phyloP scores from a whole-genome alignment of 805 yeast species.

The Wickerhamiella alocasiicola region DNA sequence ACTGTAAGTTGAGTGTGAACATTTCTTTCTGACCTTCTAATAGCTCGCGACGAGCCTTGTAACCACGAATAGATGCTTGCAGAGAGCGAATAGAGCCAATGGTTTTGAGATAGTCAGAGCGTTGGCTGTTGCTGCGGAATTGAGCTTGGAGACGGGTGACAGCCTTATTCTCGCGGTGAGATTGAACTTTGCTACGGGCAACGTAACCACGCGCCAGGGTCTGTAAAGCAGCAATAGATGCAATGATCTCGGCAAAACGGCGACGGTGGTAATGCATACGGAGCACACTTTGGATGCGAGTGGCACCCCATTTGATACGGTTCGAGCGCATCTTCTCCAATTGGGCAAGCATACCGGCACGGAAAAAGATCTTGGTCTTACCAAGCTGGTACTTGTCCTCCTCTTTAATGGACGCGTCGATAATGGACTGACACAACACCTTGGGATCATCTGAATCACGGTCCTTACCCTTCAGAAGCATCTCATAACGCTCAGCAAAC shows the following conservation, averaged over 20 bases:
- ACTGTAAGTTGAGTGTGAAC: slow-evolving; percentile 66
- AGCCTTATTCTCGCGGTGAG: slow-evolving; percentile 38
- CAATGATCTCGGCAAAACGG: slow-evolving; percentile 41
- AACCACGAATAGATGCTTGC: slow-evolving; percentile 46
- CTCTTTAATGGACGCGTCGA: slow-evolving; percentile 45
- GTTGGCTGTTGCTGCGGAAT: slow-evolving; percentile 30
- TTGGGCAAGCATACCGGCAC: slow-evolving; percentile 92
- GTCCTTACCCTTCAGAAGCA: slow-evolving; percentile 57
- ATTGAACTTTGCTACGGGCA: slow-evolving; percentile 44
- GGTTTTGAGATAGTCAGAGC: slow-evolving; percentile 42
- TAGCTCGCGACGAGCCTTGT: slow-evolving; percentile 40
- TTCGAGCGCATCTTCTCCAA: slow-evolving; percentile 76
- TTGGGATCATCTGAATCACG: slow-evolving; percentile 46
- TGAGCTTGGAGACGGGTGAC: slow-evolving; percentile 64
- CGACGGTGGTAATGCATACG: slow-evolving; percentile 53
- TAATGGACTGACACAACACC: slow-evolving; percentile 54
- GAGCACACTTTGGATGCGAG: slow-evolving; percentile 72
- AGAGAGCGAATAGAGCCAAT: slow-evolving; percentile 40
- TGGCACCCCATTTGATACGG: slow-evolving; percentile 66
- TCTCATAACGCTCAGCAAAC: slow-evolving; percentile 79
- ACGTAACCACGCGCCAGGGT: slow-evolving; percentile 49
- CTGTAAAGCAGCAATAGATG: slow-evolving; percentile 47
- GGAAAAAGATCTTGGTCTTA: slow-evolving; percentile 83
- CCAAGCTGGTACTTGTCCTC: slow-evolving; percentile 79
- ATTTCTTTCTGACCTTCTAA: slow-evolving; percentile 38